Evolutionary conservation across 1,139 yeast genomes (phyloP), one percentile per base, ranked within the genome.

Genomic region (Protomyces inundatus): DNA sequence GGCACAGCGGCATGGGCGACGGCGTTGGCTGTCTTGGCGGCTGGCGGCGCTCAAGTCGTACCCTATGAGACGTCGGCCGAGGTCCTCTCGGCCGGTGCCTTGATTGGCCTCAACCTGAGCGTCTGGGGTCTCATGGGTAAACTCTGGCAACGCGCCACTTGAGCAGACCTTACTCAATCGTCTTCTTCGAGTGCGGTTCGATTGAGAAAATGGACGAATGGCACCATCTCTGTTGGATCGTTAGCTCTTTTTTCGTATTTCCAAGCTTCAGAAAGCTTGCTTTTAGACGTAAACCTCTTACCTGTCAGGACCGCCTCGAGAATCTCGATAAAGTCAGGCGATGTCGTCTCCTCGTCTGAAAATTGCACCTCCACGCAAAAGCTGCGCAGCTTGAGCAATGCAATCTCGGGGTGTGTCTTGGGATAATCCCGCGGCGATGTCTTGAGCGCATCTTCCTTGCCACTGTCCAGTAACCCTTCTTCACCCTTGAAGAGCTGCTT

Each of bases 341-440:
- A 53, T 9, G 56, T 61, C 30, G 63, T 57, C 16, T 54, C 64
- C 34, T 59, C 60, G 32, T 66, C 66, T n/a, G 34, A 32, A 14
- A 66, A 35, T n/a, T 34, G 3, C 30, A 55, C 56, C 14, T 54
- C 57, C 4, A 67, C 56, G 35, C 61, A 53, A 57, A 55, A 68
- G 9, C 56, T 34, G 37, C 66, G 65, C 35, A 68, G 64, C 12
- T 65, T 59, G 23, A 68, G 46, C 40, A 68, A 62, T 40, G 50
- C 60, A 32, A 68, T 58, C 9, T 68, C 64, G 33, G 56, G 55
- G 37, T 67, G 69, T 37, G 57, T 66, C 40, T 65, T 64, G 23
- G 67, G 37, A 52, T 54, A 68, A 0, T 68, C 69, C 42, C 66
- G 67, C 6, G 70, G 70, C 6, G 57, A 55, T 34, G 61, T 65